Evolutionary conservation across 768 basidiomycete genomes (phyloP), one percentile per base, ranked within the genome.

Genomic region (Tricholoma terreum): DNA sequence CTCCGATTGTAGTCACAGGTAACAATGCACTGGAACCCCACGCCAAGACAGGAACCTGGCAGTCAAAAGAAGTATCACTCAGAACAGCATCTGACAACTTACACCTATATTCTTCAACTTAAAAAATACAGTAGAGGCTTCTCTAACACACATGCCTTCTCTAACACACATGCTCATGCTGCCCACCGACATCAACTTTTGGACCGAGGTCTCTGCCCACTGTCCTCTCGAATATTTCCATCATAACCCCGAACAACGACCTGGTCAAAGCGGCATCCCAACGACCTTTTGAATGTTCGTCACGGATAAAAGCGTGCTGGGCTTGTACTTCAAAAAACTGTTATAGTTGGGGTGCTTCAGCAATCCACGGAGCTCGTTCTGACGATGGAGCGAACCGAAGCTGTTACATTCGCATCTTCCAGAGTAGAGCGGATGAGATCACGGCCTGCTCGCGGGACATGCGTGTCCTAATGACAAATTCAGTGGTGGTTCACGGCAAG

Each of bases 281-380:
- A 54, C 96, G 83, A 1, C 93, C 95, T 70, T 97, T 98, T 30
- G 89, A 92, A 6, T 83, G 81, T 65, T 94, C 92, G 69, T 96
- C 94, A 5, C 95, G 86, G 59, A 98, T 88, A 72, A 98, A 98
- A 3, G 96, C 96, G 63, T 98, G 95, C 65, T 98, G 95, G 0
- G 95, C 96, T 70, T 97, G 94, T 12, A 98, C 93, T 70, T 98
- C 96, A 58, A 97, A 74, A 70, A 95, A 94, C 90, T 94, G 67
- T 54, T 2, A 22, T 45, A 22, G 36, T 30, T 55, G 21, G 30
- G 46, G 8, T n/a, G 27, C 15, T 49, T 31, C 14, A 19, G 33
- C 19, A 15, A 11, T 6, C 24, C 30, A 30, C 14, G n/a, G 14
- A 7, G 4, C 30, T 31, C 24, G 15, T 27, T 27, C 5, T 31